Percentiles rank a stretch among this genome's conserved stretches.
Conservation (phyloP, 2,329 filamentous ascomycete genomes). For the Dactylellina leptospora region DNA sequence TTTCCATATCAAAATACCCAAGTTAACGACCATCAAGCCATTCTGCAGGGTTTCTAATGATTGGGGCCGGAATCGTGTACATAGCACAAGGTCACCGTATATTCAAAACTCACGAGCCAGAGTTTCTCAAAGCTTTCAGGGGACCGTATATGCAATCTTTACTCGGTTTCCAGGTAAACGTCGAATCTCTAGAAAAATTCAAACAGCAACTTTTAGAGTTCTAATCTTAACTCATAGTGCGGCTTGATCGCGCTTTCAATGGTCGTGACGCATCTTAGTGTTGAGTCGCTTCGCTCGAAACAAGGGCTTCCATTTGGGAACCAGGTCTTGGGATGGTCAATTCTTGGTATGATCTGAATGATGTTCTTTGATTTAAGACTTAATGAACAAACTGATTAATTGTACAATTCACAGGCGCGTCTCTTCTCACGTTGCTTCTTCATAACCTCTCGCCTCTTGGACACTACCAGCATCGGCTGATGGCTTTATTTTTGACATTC, state of each 20-base stretch:
- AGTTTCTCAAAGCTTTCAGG: constrained; percentile 10
- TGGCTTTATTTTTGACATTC: constrained; percentile 90
- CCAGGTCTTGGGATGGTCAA: constrained; percentile 83
- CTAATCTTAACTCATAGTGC: constrained; percentile 16
- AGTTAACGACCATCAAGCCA: constrained; percentile 71
- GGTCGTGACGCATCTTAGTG: constrained; percentile 84
- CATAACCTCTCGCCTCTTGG: constrained; percentile 81
- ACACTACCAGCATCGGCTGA: constrained; percentile 88
- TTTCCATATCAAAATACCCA: constrained; percentile 62
- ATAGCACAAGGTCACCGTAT: constrained; percentile 17
- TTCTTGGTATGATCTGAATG: constrained; percentile 68
- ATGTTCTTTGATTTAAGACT: too few species aligned
- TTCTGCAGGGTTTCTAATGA: constrained; percentile 4
- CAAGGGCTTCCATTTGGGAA: constrained; percentile 85
- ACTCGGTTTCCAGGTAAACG: constrained; percentile 63
- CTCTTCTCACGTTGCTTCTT: constrained; percentile 80
- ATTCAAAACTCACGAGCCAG: constrained; percentile 3
- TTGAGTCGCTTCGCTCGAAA: constrained; percentile 84
- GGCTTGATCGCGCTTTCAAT: constrained; percentile 69
- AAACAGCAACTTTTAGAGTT: neutral
- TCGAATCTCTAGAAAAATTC: neutral
- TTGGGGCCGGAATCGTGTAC: constrained; percentile 12
- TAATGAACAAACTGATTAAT: constrained; percentile 25
- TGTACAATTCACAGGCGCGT: constrained; percentile 66
- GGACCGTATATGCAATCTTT: constrained; percentile 62